Percentiles rank a stretch among this genome's conserved stretches.
Conservation (phyloP, 225 moss, liverwort and hornwort species). For the Pseudoscleropodium purum region DNA sequence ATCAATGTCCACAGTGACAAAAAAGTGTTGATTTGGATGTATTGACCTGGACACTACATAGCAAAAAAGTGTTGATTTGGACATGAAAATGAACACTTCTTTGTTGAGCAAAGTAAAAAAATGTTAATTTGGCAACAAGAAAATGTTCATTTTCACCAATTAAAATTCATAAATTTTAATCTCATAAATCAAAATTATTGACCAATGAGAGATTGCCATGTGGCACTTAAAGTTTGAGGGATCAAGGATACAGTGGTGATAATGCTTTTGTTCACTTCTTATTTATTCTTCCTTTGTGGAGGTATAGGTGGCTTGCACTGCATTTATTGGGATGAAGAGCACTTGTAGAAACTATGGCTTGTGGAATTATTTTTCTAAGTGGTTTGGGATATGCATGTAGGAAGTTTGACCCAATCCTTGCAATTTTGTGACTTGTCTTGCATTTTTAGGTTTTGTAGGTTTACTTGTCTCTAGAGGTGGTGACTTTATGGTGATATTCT, state of each 20-base stretch:
- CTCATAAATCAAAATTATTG: too few species aligned
- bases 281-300: not conserved
- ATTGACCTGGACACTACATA: too few species aligned
- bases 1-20: too few species aligned
- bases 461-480: slow-evolving; percentile 79
- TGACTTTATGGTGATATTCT: slow-evolving; percentile 53
- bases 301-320: not conserved
- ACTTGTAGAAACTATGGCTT: not conserved
- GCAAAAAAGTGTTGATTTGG: too few species aligned
- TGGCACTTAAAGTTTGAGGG: not conserved
- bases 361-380: not conserved
- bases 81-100: too few species aligned
- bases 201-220: too few species aligned
- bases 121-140: too few species aligned
- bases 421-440: slow-evolving; percentile 92
- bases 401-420: slow-evolving; percentile 48
- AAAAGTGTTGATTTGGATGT: too few species aligned
- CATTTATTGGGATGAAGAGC: not conserved
- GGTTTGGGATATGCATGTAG: not conserved
- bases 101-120: too few species aligned
- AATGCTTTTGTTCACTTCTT: not conserved
- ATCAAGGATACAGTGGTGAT: not conserved
- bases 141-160: too few species aligned
- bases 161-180: too few species aligned
- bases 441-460: slow-evolving; percentile 66